Conservation (phyloP, 2,329 filamentous ascomycete genomes). For the Venturiaceae sp. region DNA sequence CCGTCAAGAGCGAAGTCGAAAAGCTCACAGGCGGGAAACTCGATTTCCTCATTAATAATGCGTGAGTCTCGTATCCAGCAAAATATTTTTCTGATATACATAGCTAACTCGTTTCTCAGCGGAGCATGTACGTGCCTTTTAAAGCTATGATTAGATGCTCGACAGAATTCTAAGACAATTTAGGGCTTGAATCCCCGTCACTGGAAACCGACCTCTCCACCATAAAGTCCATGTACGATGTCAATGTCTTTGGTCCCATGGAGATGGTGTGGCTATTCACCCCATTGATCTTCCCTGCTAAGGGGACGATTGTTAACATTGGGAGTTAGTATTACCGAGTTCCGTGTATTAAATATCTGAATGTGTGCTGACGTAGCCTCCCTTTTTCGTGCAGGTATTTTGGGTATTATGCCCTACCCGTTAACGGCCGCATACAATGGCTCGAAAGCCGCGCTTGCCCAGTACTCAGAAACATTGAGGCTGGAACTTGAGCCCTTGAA, state of each 20-base stretch:
- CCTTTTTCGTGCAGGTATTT: background rate
- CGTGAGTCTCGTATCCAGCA: slow-evolving; percentile 39
- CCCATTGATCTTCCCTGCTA: too few relatives aligned
- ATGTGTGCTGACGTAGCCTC: background rate
- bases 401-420: background rate
- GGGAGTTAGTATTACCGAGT: slow-evolving; percentile 20
- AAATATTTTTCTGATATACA: slow-evolving; percentile 37
- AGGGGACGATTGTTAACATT: slow-evolving; percentile 35
- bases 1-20: slow-evolving; percentile 36
- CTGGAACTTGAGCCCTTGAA: background rate
- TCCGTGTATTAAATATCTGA: background rate
- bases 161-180: too few relatives aligned
- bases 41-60: slow-evolving; percentile 50
- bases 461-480: background rate
- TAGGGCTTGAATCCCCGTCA: too few relatives aligned
- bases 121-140: slow-evolving; percentile 31
- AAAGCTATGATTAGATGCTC: slow-evolving; percentile 36
- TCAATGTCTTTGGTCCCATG: too few relatives aligned
- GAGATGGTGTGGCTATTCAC: too few relatives aligned
- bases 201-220: too few relatives aligned
- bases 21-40: slow-evolving; percentile 36
- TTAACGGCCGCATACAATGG: background rate
- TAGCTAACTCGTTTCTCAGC: background rate
- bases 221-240: too few relatives aligned
- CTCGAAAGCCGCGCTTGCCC: background rate